These are phyloP conservation scores for Dichotomocladium elegans DNA, from an alignment of 371 early-diverging fungal species.

Conservation along the genomic window DNA sequence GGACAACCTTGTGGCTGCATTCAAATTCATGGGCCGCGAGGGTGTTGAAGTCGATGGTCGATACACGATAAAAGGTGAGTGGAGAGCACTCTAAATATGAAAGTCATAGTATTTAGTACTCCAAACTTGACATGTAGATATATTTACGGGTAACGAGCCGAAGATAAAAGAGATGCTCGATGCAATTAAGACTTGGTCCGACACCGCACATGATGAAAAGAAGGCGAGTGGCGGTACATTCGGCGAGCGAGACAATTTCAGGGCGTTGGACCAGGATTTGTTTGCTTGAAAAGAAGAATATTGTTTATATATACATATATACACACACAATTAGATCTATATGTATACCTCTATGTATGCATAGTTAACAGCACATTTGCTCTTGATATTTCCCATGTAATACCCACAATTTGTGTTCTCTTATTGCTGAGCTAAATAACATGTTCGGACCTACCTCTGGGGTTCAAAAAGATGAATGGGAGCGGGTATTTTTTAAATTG, in stretches of 20 bases:
- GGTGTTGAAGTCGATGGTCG: constrained; percentile 49
- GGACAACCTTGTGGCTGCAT: constrained; percentile 52
- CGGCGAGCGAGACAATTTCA: constrained; percentile 24
- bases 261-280: constrained; percentile 10
- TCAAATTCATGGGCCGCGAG: constrained; percentile 56
- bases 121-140: constrained; percentile 22
- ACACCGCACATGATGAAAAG: constrained; percentile 13
- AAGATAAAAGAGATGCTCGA: constrained; percentile 47
- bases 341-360: neutral
- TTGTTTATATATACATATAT: no score
- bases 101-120: neutral
- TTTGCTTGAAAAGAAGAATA: neutral
- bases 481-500: neutral
- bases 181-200: constrained; percentile 32
- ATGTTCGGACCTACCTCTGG: neutral
- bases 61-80: constrained; percentile 50
- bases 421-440: neutral
- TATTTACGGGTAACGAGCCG: constrained; percentile 47
- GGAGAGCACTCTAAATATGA: no score
- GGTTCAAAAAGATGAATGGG: neutral
- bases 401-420: constrained; percentile 2
- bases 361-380: neutral
- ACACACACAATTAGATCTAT: neutral
- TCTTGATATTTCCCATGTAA: neutral
- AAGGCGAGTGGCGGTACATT: constrained; percentile 33